These are phyloP conservation scores for Tuber melanosporum DNA, from an alignment of 495 filamentous ascomycete species.

Conservation along the genomic window DNA sequence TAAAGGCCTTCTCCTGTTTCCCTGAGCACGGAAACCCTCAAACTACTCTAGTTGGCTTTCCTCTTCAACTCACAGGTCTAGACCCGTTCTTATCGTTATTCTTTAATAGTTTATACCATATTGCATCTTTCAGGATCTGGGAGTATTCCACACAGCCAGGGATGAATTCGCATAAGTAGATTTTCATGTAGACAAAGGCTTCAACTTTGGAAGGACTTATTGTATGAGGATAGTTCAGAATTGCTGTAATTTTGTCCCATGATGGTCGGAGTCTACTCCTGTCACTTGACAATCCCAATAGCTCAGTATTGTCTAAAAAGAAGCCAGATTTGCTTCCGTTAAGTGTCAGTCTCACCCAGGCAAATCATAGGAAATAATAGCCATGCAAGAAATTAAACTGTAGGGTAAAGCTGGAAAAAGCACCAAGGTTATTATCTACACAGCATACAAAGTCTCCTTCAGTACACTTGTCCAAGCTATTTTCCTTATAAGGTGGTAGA, in stretches of 20 bases:
- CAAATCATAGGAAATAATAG: not conserved
- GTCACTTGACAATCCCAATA: not conserved
- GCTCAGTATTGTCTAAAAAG: not conserved
- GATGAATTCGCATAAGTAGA: slow-evolving; percentile 1
- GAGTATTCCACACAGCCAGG: not conserved
- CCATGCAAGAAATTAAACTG: not conserved
- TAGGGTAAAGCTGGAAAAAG: not conserved
- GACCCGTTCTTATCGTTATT: too few relatives aligned
- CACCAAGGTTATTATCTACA: slow-evolving; percentile 11
- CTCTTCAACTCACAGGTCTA: too few relatives aligned
- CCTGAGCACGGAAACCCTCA: not conserved
- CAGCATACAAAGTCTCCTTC: not conserved
- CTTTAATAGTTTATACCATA: fast-evolving
- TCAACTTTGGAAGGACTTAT: not conserved
- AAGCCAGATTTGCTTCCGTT: too few relatives aligned
- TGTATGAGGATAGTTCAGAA: not conserved
- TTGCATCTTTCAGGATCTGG: not conserved
- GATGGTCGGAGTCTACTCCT: not conserved
- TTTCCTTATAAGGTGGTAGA: not conserved
- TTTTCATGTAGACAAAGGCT: not conserved
- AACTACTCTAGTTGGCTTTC: fast-evolving
- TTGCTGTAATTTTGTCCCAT: not conserved
- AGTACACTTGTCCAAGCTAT: not conserved
- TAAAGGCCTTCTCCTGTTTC: not conserved
- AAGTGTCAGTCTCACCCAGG: not conserved